Conservation (phyloP, 805 yeast genomes). For the Wickerhamiella galacta region DNA sequence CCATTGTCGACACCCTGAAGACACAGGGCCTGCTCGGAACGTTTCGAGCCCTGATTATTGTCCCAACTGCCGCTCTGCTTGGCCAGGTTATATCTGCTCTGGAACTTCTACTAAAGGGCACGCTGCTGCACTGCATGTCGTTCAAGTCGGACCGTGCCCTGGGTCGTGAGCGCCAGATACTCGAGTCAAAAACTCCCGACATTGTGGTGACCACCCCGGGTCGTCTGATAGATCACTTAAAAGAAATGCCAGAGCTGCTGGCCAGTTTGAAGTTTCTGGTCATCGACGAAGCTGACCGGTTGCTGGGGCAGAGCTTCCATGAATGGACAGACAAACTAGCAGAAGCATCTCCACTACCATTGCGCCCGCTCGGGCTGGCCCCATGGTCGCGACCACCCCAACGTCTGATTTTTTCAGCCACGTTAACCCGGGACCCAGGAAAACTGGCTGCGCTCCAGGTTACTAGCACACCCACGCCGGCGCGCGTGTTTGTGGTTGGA, state of each 20-base stretch:
- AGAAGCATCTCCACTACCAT: constrained; percentile 8
- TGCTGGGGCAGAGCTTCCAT: constrained; percentile 87
- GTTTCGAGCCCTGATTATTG: constrained; percentile 57
- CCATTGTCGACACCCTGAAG: constrained; percentile 54
- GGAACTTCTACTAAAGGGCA: constrained; percentile 43
- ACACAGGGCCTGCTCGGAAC: constrained; percentile 46
- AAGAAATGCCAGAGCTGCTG: constrained; percentile 34
- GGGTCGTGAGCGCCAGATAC: constrained; percentile 42
- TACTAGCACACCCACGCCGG: constrained; percentile 20
- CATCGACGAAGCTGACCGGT: constrained; percentile 87
- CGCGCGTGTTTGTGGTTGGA: constrained; percentile 67
- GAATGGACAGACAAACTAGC: constrained; percentile 58
- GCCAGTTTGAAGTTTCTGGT: constrained; percentile 44
- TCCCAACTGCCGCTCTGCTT: constrained; percentile 82
- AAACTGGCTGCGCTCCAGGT: constrained; percentile 59
- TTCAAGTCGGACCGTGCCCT: constrained; percentile 39
- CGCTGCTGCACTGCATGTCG: constrained; percentile 45
- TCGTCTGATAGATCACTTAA: constrained; percentile 47
- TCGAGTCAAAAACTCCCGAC: constrained; percentile 23
- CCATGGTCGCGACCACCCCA: constrained; percentile 28
- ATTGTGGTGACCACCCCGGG: constrained; percentile 58
- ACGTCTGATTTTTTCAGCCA: constrained; percentile 77
- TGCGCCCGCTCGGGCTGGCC: constrained; percentile 5
- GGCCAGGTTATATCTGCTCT: constrained; percentile 63
- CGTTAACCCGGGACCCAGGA: constrained; percentile 85